Conservation (phyloP, 768 basidiomycete genomes). For the Amanita rimosa region DNA sequence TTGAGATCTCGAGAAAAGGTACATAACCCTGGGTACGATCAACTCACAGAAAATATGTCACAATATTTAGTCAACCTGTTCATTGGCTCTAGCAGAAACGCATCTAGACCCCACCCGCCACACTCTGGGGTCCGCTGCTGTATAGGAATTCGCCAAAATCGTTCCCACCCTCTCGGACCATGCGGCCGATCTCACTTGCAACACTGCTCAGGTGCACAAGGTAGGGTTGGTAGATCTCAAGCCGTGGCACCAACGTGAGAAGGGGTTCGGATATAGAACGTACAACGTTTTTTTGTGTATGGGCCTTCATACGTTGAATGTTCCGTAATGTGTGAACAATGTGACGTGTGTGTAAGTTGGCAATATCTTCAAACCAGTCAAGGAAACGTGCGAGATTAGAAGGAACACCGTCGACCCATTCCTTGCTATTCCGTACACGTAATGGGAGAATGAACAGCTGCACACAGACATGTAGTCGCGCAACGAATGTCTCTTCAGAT, state of each 20-base stretch:
- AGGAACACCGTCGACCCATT: conserved; percentile 80
- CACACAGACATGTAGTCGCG: conserved; percentile 52
- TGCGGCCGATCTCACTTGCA: conserved; percentile 35
- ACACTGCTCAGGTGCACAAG: conserved; percentile 61
- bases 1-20: conserved; percentile 5
- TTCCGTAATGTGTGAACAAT: conserved; percentile 37
- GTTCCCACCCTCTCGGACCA: conserved; percentile 36
- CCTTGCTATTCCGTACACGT: conserved; percentile 52
- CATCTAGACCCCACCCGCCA: conserved; percentile 52
- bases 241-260: conserved; percentile 44
- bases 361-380: conserved; percentile 85
- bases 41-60: conserved; percentile 59
- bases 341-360: conserved; percentile 54
- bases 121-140: conserved; percentile 45
- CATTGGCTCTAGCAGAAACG: conserved; percentile 66
- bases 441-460: conserved; percentile 71
- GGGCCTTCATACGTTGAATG: conserved; percentile 15
- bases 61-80: conserved; percentile 63
- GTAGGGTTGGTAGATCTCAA: conserved; percentile 86
- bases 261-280: conserved; percentile 48
- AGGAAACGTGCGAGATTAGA: conserved; percentile 57
- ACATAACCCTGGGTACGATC: neutral
- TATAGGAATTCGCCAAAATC: conserved; percentile 83
- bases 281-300: conserved; percentile 30
- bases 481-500: conserved; percentile 60